Conservation (phyloP, 306 rosid genomes). For the Calophaca sinica region DNA sequence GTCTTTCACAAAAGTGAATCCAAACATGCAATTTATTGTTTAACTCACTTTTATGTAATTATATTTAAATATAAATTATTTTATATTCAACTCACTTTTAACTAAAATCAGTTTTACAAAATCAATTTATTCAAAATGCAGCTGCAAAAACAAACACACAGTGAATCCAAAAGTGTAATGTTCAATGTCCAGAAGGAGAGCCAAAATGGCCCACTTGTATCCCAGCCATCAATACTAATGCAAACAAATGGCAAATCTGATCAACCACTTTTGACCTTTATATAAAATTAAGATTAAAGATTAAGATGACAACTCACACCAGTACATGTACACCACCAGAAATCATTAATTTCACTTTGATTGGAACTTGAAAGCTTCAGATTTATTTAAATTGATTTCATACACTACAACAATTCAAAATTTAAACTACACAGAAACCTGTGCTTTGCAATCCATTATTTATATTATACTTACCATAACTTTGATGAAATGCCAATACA, state of each 20-base stretch:
- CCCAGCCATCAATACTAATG: constrained; percentile 11
- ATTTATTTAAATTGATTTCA: constrained; percentile 1
- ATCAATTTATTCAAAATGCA: too few relatives aligned
- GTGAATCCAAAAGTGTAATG: not conserved
- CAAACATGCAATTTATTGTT: too few relatives aligned
- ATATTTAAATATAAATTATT: too few relatives aligned
- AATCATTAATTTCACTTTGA: constrained; percentile 20
- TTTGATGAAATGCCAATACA: too few relatives aligned
- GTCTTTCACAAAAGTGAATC: too few relatives aligned
- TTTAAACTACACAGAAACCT: not conserved
- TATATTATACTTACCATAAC: not conserved
- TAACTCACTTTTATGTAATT: too few relatives aligned
- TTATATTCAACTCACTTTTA: too few relatives aligned
- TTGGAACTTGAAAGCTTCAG: not conserved
- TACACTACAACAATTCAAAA: not conserved
- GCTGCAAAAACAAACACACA: not conserved
- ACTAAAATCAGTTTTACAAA: too few relatives aligned
- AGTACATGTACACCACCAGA: constrained; percentile 4
- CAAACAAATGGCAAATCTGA: constrained; percentile 34
- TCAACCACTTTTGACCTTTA: constrained; percentile 1
- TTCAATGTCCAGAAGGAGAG: not conserved
- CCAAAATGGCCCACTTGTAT: constrained; percentile 19
- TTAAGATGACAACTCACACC: not conserved
- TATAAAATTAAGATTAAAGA: not conserved
- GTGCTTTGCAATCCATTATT: constrained; percentile 10